phyloP scores from a whole-genome alignment of 768 basidiomycete species.

The Russula olivacea region DNA sequence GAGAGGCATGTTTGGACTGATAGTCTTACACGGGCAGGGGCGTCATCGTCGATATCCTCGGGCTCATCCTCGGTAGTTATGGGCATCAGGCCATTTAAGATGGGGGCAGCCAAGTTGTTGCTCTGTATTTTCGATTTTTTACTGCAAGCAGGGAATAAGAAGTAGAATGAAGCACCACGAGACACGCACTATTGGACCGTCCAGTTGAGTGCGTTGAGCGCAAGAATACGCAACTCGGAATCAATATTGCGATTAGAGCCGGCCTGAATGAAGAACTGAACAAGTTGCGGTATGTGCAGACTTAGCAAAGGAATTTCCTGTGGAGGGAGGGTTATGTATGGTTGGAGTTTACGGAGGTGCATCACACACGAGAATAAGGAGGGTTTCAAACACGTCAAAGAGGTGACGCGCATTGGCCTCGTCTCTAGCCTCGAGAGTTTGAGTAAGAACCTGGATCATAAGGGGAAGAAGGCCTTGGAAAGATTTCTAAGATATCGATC shows the following conservation, averaged over 20 bases:
- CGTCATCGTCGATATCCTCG: conserved; percentile 88
- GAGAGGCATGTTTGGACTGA: not conserved
- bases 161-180: not conserved
- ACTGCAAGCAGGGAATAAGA: conserved; percentile 38
- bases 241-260: conserved; percentile 76
- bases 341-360: not conserved
- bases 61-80: conserved; percentile 92
- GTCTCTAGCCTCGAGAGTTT: conserved; percentile 72
- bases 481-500: conserved; percentile 48
- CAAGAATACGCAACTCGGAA: conserved; percentile 77
- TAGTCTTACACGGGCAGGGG: conserved; percentile 74
- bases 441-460: conserved; percentile 86
- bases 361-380: conserved; percentile 75
- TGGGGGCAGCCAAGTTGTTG: conserved; percentile 73
- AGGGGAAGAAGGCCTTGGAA: conserved; percentile 83
- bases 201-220: conserved; percentile 93
- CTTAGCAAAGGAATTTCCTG: conserved; percentile 93
- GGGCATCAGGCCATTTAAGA: conserved; percentile 89
- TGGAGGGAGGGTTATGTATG: conserved; percentile 19
- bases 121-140: conserved; percentile 95
- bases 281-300: conserved; percentile 81
- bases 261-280: conserved; percentile 79
- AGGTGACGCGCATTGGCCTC: conserved; percentile 80
- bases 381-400: conserved; percentile 94
- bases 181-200: conserved; percentile 83